phyloP scores from a whole-genome alignment of 768 basidiomycete species.

The Hysterangium stoloniferum region DNA sequence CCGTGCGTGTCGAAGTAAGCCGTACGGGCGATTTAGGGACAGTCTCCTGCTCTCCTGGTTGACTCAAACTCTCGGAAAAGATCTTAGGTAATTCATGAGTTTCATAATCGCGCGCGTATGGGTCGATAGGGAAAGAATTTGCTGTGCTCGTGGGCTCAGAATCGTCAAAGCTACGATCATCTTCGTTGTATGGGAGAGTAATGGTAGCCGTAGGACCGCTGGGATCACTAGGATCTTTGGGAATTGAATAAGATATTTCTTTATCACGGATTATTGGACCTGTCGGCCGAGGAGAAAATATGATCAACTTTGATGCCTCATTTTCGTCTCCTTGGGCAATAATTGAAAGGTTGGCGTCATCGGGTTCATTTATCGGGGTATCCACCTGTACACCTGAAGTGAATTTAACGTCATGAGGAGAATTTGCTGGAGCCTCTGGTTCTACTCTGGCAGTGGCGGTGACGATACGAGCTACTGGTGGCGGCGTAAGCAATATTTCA shows the following conservation, averaged over 20 bases:
- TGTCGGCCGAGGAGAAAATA: conserved; percentile 6
- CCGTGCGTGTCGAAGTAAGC: conserved; percentile 29
- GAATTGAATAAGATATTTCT: conserved; percentile 4
- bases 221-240: conserved; percentile 15
- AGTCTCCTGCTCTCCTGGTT: conserved; percentile 24
- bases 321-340: conserved; percentile 66
- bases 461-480: neutral
- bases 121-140: conserved; percentile 11
- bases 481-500: conserved; percentile 3
- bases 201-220: conserved; percentile 20
- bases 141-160: conserved; percentile 11
- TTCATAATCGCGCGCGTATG: conserved; percentile 11
- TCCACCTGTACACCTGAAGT: neutral
- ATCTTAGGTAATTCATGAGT: conserved; percentile 12
- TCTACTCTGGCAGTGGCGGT: neutral
- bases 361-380: conserved; percentile 19
- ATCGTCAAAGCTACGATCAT: conserved; percentile 9
- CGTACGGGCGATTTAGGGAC: conserved; percentile 27
- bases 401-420: conserved; percentile 25
- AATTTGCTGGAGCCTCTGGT: neutral
- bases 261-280: conserved; percentile 5
- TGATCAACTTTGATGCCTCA: conserved; percentile 15
- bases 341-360: conserved; percentile 47
- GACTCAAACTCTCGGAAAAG: conserved; percentile 14
- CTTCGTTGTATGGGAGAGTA: conserved; percentile 8